Evolutionary conservation across 768 basidiomycete species (phyloP), one percentile per base, ranked within the genome.

Genomic region (Rhodotorula kratochvilovae): DNA sequence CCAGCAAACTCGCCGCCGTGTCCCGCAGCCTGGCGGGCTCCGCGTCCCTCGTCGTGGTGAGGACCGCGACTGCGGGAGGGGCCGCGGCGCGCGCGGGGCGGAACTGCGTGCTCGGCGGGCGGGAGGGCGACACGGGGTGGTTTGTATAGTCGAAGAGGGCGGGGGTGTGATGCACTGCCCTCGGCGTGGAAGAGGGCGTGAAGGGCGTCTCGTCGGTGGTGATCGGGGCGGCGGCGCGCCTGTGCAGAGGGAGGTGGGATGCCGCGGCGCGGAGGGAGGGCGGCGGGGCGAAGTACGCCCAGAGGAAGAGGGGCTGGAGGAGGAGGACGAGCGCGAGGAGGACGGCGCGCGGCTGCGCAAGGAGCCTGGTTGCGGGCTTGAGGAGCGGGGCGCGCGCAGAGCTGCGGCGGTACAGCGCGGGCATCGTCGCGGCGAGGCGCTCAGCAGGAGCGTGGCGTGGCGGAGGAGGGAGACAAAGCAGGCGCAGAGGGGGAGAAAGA

Each of bases 11-110:
- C 13, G 60, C 51, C 21, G 61, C 61, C 25, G 74, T 75, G 11
- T 63, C 54, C 42, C 68, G 61, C 62, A 75, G 45, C 45, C 45
- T 21, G 45, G 19, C 45, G 45, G 45, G 19, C 3, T 54, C 33
- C 11, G 68, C 51, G 46, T 70, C 58, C n/a, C 51, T 29, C 6
- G 68, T 70, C n/a, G 68, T 57, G 21, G 68, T 70, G 19, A 70
- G 60, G 43, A 70, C n/a, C 17, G 68, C 63, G 25, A 70, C 33
- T 29, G 46, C 54, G 36, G 68, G 68, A 11, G 51, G 2, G 21
- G 1, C 15, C 25, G n/a, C 15, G 23, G 43, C 17, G 63, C 29
- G 58, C 35, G 36, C 21, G 68, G 35, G 55, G 42, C 53, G 57
- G 62, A 65, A 70, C 56, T 70, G 68, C 29, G 33, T 25, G n/a